These are phyloP conservation scores for Penicillium sp. DNA, from an alignment of 2,329 filamentous ascomycete species.

Conservation along the genomic window DNA sequence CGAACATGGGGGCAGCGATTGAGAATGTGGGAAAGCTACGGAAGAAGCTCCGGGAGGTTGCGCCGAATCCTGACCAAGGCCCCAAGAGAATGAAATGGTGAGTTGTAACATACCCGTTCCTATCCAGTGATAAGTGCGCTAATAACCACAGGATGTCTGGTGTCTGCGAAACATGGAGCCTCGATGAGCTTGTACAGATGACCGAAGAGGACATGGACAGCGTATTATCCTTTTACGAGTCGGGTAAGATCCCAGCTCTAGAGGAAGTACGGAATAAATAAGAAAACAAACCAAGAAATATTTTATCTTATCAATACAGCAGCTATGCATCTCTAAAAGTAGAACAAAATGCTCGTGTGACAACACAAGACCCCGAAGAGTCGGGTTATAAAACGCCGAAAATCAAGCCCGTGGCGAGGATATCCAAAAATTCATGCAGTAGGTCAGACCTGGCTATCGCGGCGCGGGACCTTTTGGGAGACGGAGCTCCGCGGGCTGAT, in stretches of 20 bases:
- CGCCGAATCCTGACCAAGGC: slow-evolving; percentile 68
- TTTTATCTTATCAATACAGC: slow-evolving; percentile 25
- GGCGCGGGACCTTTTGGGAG: slow-evolving; percentile 30
- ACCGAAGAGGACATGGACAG: slow-evolving; percentile 79
- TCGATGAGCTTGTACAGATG: slow-evolving; percentile 81
- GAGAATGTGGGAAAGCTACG: slow-evolving; percentile 77
- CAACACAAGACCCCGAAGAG: slow-evolving; percentile 16
- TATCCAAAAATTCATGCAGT: slow-evolving; percentile 29
- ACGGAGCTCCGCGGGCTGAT: slow-evolving; percentile 36
- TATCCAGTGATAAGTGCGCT: background rate
- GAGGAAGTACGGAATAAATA: slow-evolving; percentile 29
- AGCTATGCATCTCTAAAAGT: slow-evolving; percentile 22
- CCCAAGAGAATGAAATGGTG: slow-evolving; percentile 89
- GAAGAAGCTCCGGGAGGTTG: slow-evolving; percentile 72
- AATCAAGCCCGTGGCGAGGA: slow-evolving; percentile 15
- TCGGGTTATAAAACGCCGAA: slow-evolving; percentile 15
- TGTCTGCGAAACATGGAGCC: slow-evolving; percentile 81
- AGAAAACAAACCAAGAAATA: slow-evolving; percentile 6
- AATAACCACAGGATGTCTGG: slow-evolving; percentile 71
- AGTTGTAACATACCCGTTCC: slow-evolving; percentile 25
- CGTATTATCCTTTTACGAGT: slow-evolving; percentile 70
- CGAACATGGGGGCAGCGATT: slow-evolving; percentile 80
- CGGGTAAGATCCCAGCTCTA: slow-evolving; percentile 37
- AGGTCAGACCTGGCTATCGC: slow-evolving; percentile 26
- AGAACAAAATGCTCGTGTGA: slow-evolving; percentile 13